Evolutionary conservation across 139 green algal genomes (phyloP).

Genomic region (Chlamydomonas sphaeroides): DNA sequence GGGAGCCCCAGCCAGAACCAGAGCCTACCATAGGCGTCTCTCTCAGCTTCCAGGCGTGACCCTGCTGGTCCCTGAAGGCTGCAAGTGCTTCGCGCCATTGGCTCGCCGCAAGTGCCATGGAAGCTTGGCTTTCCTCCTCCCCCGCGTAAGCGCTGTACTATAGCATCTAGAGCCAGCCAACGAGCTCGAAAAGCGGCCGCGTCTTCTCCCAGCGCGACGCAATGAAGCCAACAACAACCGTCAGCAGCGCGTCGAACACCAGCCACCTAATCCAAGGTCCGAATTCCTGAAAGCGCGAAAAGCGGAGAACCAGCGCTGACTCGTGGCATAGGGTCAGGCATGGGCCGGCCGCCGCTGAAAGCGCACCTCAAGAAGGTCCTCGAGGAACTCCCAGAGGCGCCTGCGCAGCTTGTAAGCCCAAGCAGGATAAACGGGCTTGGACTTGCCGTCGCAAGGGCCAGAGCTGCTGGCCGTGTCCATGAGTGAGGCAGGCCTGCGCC

Average conservation of each 20-base stretch:
- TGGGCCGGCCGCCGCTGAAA: background rate
- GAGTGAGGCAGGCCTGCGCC: no score
- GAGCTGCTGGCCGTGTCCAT: no score
- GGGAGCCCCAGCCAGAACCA: no score
- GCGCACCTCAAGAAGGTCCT: conserved; percentile 32
- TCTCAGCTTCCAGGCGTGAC: conserved; percentile 16
- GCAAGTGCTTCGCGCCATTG: background rate
- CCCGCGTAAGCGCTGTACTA: background rate
- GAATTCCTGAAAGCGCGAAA: conserved; percentile 3
- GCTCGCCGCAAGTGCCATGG: background rate
- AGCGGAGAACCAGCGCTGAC: background rate
- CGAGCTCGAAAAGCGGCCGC: conserved; percentile 27
- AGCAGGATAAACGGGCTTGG: background rate
- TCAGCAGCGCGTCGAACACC: conserved; percentile 15
- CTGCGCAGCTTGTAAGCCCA: conserved; percentile 29
- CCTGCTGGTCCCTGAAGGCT: background rate
- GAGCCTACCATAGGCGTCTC: conserved; percentile 12
- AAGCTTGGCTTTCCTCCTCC: background rate
- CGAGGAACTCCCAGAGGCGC: conserved; percentile 26
- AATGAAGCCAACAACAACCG: conserved; percentile 19
- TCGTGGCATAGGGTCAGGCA: background rate
- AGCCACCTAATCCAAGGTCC: conserved; percentile 38
- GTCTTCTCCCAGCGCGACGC: conserved; percentile 24
- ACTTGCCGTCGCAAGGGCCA: no score
- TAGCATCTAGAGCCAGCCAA: conserved; percentile 22